Base-by-base conservation (phyloP, 805 yeast genomes). In the Teunomyces panamensis region DNA sequence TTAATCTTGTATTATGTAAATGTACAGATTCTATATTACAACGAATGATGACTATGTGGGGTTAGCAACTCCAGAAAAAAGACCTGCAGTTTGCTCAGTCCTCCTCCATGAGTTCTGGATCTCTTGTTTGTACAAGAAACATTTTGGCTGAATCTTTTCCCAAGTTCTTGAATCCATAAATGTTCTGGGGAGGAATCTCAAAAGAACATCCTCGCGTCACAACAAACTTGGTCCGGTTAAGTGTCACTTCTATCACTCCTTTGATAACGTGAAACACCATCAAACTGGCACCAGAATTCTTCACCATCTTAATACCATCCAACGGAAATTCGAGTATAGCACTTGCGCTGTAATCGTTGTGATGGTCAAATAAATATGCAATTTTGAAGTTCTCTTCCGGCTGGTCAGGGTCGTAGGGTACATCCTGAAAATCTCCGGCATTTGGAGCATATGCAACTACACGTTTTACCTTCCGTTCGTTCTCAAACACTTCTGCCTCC, bases 151-250 rank as follows among this genome's bases (percentile, higher is more conserved):
- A 74, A 13, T 68, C 71, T 29, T 73, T 67, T 0, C 90, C 86
- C 35, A 73, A 74, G 59, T 88, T 88, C 42, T 74, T 75, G 53
- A 90, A 76, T 13, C 85, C 80, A 64, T 88, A 89, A 37, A 77
- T 74, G 59, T 87, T 87, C 4, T 84, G 85, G 68, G 85, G 79
- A 0, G 97, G 97, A 5, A 91, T 76, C 57, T 86, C 87, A 57
- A 90, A 84, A 4, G 92, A 79, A 45, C 96, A 85, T 1, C 96
- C 96, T 47, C 75, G 70, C 0, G 79, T 74, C 5, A 84, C 85
- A 3, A 81, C 66, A 60, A 90, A 87, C 17, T 69, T 73, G 16
- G 73, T 75, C 5, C 79, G 80, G 14, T 80, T 77, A 3, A 90
- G 53, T 1, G 82, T 78, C 2, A 87, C 91, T 56, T 87, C 88